phyloP scores from a whole-genome alignment of 1,139 yeast species.

The Zygoascus meyerae region DNA sequence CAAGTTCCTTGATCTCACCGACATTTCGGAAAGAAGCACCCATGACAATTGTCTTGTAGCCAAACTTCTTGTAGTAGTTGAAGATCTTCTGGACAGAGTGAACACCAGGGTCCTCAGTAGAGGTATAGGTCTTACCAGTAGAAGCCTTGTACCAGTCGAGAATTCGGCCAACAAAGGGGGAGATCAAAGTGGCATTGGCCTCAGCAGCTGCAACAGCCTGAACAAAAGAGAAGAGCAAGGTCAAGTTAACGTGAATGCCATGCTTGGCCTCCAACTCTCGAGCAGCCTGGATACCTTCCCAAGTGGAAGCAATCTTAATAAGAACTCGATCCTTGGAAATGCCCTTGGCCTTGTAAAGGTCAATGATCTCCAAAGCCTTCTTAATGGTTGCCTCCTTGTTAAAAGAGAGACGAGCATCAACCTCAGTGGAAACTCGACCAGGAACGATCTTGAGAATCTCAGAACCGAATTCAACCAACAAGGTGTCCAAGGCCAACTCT shows the following conservation, averaged over 20 bases:
- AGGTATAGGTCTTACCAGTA: slow-evolving; percentile 81
- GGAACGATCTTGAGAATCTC: slow-evolving; percentile 93
- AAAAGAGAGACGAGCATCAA: slow-evolving; percentile 95
- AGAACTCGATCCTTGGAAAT: slow-evolving; percentile 82
- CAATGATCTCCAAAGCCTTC: slow-evolving; percentile 86
- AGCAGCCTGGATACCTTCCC: slow-evolving; percentile 99
- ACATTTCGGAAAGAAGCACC: slow-evolving; percentile 99
- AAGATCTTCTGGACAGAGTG: slow-evolving; percentile 76
- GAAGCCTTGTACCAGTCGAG: slow-evolving; percentile 97
- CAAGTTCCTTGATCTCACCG: slow-evolving; percentile 94
- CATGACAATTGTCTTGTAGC: slow-evolving; percentile 97
- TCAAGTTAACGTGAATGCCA: slow-evolving; percentile 92
- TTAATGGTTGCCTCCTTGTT: slow-evolving; percentile 88
- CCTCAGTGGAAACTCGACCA: slow-evolving; percentile 99
- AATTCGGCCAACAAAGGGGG: slow-evolving; percentile 99
- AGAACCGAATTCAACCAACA: slow-evolving; percentile 93
- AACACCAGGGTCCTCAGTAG: slow-evolving; percentile 94
- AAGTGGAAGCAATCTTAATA: slow-evolving; percentile 95
- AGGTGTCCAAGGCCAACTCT: slow-evolving; percentile 77
- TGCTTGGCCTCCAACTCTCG: slow-evolving; percentile 86
- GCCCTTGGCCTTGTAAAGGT: slow-evolving; percentile 76
- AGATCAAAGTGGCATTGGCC: slow-evolving; percentile 90
- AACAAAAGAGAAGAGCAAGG: slow-evolving; percentile 86
- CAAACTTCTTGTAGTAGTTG: slow-evolving; percentile 98
- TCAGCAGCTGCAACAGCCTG: slow-evolving; percentile 99